Base-by-base conservation (phyloP, 768 basidiomycete species). In the Zangia roseola region DNA sequence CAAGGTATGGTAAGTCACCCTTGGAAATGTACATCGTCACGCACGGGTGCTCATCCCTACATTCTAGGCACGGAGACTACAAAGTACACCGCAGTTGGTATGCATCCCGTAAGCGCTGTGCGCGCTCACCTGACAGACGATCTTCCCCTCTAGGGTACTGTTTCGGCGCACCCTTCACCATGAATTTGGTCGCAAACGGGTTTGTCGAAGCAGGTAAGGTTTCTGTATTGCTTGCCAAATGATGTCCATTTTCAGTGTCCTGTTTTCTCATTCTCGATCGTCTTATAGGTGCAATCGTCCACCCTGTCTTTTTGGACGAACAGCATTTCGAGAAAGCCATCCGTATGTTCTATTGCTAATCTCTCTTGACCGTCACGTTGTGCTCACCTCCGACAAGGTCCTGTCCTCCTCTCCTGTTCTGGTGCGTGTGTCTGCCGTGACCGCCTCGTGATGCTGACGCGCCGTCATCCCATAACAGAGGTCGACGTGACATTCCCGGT, bases 271-370 rank as follows among this genome's bases (percentile, higher is more conserved):
- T 16, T 21, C 40, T 40, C 14, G 35, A 43, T 37, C 23, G n/a
- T n/a, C n/a, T 25, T 10, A 12, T 43, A 53, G 79, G 71, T 26
- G 80, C 80, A 0, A 71, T 83, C 39, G 78, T 72, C 4, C 81
- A 83, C 56, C 81, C 83, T 2, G 68, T 74, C 2, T 68, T 67
- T 49, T 54, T 83, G 20, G 75, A 72, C 6, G 80, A 84, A 55
- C 71, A 72, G 23, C 79, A 82, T 34, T 81, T 83, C 60, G 64
- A 61, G 31, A 74, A 74, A 5, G 35, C 78, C 3, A 74, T 68
- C 12, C 67, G 81, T 82, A 54, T 33, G 75, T 52, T 4, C 14
- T 0, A 8, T 56, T 25, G 7, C 6, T 2, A 8, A 9, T 30
- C 39, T 16, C 10, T 5, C 7, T 19, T 7, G 24, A 8, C 6